Conservation (phyloP, 2,329 filamentous ascomycete species). For the Colletotrichum theobromicola region DNA sequence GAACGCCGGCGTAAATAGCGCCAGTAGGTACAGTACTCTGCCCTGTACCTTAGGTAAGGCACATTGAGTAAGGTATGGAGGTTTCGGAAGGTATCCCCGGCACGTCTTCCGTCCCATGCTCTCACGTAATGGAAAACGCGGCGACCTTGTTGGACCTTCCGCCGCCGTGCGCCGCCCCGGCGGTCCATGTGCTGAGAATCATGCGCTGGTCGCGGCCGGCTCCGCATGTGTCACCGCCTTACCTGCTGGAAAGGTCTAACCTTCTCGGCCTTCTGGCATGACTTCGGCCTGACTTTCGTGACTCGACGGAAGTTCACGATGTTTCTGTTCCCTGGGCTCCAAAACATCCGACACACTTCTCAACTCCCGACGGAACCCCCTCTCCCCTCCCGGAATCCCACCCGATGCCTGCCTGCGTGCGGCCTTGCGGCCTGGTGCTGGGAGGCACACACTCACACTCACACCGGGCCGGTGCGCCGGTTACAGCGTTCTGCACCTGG, state of each 20-base stretch:
- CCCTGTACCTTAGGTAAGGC: not conserved
- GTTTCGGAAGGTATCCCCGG: not conserved
- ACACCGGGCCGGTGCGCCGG: not conserved
- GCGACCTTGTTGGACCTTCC: not conserved
- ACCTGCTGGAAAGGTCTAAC: too few relatives aligned
- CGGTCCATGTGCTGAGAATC: not conserved
- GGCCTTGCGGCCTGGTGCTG: not conserved
- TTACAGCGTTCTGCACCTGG: not conserved
- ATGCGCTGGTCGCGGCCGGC: not conserved
- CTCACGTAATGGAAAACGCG: conserved; percentile 5
- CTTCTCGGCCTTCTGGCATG: not conserved
- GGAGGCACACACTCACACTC: too few relatives aligned
- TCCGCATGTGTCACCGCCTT: not conserved
- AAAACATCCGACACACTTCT: not conserved
- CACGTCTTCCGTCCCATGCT: not conserved
- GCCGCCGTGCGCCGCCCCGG: not conserved
- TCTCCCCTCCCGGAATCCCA: not conserved
- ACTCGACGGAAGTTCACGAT: not conserved
- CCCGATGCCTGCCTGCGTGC: not conserved
- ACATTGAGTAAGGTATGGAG: not conserved
- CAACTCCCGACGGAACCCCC: not conserved
- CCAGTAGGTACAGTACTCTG: too few relatives aligned
- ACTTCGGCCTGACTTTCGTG: not conserved
- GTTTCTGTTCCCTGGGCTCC: not conserved
- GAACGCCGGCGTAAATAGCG: too few relatives aligned